phyloP scores from a whole-genome alignment of 768 basidiomycete genomes.

The Hydnum rufescens region DNA sequence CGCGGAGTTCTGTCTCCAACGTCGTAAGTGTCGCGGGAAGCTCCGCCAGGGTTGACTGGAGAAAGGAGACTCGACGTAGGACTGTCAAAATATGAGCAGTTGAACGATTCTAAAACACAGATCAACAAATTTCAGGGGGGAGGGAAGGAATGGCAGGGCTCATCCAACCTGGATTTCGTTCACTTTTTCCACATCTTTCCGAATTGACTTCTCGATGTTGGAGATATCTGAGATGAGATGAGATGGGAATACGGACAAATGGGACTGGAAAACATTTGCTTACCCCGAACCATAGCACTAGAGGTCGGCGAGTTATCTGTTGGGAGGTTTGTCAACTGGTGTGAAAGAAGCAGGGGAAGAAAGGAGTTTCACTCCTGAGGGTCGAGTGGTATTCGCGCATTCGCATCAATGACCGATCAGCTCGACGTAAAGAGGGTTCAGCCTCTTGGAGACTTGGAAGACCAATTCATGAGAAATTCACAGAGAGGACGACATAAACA shows the following conservation, averaged over 20 bases:
- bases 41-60: constrained; percentile 67
- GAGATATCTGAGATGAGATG: too few relatives aligned
- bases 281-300: not conserved
- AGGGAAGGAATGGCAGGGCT: not conserved
- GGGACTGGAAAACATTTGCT: too few relatives aligned
- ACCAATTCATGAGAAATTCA: constrained; percentile 4
- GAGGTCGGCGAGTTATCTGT: not conserved
- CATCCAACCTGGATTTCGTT: constrained; percentile 24
- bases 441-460: constrained; percentile 39
- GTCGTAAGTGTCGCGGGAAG: constrained; percentile 42
- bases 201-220: constrained; percentile 40
- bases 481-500: constrained; percentile 2
- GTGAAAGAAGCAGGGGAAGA: not conserved
- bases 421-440: constrained; percentile 31
- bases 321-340: not conserved
- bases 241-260: too few relatives aligned
- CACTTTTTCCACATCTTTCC: constrained; percentile 39
- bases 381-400: constrained; percentile 4
- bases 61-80: constrained; percentile 52
- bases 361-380: not conserved
- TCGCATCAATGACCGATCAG: constrained; percentile 19
- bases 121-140: constrained; percentile 12
- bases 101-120: constrained; percentile 38
- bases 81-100: constrained; percentile 44
- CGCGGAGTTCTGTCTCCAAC: constrained; percentile 55